These are phyloP conservation scores for Funneliformis mosseae DNA, from an alignment of 192 early-diverging fungal species.

Conservation along the genomic window DNA sequence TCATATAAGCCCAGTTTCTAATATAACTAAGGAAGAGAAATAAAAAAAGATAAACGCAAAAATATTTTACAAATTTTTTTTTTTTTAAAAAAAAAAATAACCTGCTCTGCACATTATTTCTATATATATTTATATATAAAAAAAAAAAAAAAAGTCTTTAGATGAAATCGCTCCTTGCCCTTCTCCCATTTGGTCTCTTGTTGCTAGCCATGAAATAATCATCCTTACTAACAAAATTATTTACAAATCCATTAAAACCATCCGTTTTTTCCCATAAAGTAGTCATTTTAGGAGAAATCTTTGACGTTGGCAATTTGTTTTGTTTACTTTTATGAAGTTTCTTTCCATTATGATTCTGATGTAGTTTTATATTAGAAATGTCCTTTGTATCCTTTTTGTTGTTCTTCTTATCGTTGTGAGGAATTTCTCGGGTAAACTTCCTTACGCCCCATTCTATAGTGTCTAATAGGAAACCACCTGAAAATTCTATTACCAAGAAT, in stretches of 20 bases:
- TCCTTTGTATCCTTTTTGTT: neutral
- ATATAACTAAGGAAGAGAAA: neutral
- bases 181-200: neutral
- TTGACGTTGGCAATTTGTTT: neutral
- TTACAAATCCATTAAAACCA: neutral
- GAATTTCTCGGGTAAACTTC: neutral
- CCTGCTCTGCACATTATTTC: neutral
- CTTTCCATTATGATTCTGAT: neutral
- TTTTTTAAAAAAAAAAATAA: neutral
- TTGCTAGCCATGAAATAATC: constrained; percentile 5
- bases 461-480: neutral
- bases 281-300: neutral
- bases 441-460: neutral
- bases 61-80: neutral
- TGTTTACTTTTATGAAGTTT: neutral
- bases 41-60: neutral
- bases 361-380: neutral
- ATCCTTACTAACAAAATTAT: neutral
- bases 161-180: neutral
- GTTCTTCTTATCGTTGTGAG: neutral
- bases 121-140: neutral
- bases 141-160: neutral
- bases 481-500: neutral
- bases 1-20: no score
- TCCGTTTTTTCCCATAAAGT: neutral